Base-by-base conservation (phyloP, 352 stramenopile genomes). In the Phytophthora pluvialis region DNA sequence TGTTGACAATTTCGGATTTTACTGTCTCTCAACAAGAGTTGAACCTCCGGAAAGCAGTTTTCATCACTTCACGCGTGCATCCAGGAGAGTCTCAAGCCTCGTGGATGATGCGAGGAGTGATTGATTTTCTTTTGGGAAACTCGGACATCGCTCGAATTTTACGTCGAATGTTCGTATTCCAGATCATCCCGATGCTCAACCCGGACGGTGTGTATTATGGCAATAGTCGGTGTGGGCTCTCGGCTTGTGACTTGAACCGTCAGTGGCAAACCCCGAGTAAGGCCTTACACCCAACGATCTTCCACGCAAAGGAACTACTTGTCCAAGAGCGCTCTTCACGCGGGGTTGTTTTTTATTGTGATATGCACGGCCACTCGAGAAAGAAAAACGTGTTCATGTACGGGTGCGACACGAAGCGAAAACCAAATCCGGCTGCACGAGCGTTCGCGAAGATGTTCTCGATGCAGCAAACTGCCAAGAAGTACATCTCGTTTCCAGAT, bases 311-410 rank as follows among this genome's bases (percentile, higher is more conserved):
- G 59, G 58, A 86, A 36, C 49, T 97, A 5, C 83, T 98, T n/a
- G 33, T 62, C 12, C 73, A 75, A 31, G 78, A 95, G 43, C 63
- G 69, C 11, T 63, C 61, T 12, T 71, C 65, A 9, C 78, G 87
- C 7, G 82, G 88, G 1, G 72, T 98, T 12, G 78, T 78, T 4
- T 88, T 98, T 54, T 97, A 88, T 49, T 91, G 93, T 31, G 93
- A 98, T 69, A 83, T 98, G 42, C 93, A 98, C 46, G 93, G 91
- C n/a, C 93, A 98, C 47, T 96, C 83, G 0, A 75, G 93, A 13
- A 98, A 98, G 69, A 95, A 95, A 55, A 98, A 98, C 40, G 85
- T 98, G 16, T 98, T 98, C 63, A 85, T 98, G 81, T 98, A 98
- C 60, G 95, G 95, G 11, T 97, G 90, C 29, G 93, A 98, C 42